A percentile compares a stretch with the other conserved stretches of the same genome.
These are phyloP conservation scores for Pseudocercospora eumusae DNA, from an alignment of 2,329 filamentous ascomycete genomes.

Conservation along the genomic window DNA sequence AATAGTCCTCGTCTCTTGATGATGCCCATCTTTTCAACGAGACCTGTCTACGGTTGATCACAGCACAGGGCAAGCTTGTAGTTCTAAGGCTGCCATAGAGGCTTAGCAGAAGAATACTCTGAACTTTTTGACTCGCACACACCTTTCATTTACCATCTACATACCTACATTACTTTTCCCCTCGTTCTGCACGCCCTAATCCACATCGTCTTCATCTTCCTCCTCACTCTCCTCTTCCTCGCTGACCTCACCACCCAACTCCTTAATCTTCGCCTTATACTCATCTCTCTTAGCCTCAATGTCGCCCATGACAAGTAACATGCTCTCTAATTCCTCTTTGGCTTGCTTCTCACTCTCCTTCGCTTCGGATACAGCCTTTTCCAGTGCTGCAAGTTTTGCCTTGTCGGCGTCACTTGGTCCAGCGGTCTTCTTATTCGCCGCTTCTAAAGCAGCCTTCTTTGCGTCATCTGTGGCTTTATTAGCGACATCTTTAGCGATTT, in stretches of 20 bases:
- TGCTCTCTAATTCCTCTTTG: slow-evolving; percentile 32
- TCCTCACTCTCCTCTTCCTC: slow-evolving; percentile 36
- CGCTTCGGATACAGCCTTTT: slow-evolving; percentile 23
- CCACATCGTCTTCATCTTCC: slow-evolving; percentile 28
- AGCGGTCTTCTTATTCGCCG: neutral
- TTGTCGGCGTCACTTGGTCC: slow-evolving; percentile 8
- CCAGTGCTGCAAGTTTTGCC: slow-evolving; percentile 17
- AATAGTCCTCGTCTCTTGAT: too few relatives aligned
- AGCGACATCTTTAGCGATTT: neutral
- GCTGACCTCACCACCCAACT: slow-evolving; percentile 37
- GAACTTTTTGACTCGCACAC: too few relatives aligned
- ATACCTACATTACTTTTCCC: too few relatives aligned
- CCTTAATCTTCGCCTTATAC: slow-evolving; percentile 35
- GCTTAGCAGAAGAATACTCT: too few relatives aligned
- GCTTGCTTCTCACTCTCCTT: slow-evolving; percentile 22
- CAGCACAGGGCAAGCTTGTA: too few relatives aligned
- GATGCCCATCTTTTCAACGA: too few relatives aligned
- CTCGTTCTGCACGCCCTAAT: neutral
- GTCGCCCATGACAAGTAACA: slow-evolving; percentile 51
- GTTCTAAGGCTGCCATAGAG: too few relatives aligned
- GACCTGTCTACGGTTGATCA: too few relatives aligned
- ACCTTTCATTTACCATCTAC: too few relatives aligned
- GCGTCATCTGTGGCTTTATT: slow-evolving; percentile 10
- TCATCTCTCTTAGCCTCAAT: slow-evolving; percentile 48
- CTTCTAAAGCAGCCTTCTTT: slow-evolving; percentile 8